These are phyloP conservation scores for Linnemannia exigua DNA, from an alignment of 192 early-diverging fungal species.

Conservation along the genomic window DNA sequence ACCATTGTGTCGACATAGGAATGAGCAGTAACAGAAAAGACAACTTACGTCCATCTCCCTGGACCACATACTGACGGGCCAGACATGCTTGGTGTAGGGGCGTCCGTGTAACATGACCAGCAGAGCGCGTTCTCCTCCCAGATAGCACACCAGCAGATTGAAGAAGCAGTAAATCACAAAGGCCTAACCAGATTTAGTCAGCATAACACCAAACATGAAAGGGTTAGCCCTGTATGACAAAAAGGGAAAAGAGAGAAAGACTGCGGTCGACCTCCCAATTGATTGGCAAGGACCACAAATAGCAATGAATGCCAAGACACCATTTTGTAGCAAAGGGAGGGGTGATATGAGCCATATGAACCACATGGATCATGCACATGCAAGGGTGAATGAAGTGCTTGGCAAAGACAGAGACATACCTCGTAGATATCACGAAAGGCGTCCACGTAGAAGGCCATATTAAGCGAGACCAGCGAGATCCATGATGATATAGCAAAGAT, in stretches of 20 bases:
- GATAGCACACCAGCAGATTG: conserved; percentile 86
- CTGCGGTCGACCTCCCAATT: not conserved
- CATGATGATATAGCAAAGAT: conserved; percentile 84
- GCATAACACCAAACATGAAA: not conserved
- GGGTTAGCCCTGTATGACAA: not conserved
- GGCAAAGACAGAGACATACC: conserved; percentile 10
- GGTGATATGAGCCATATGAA: not conserved
- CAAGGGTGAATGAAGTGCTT: not conserved
- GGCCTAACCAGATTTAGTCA: conserved; percentile 59
- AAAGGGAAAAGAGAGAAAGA: not conserved
- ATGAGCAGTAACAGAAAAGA: not conserved
- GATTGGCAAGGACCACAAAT: not conserved
- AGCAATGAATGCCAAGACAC: not conserved
- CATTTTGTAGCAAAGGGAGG: not conserved
- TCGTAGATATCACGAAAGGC: conserved; percentile 73
- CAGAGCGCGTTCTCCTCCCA: conserved; percentile 91
- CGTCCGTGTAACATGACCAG: conserved; percentile 84
- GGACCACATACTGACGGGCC: conserved; percentile 82
- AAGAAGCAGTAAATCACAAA: conserved; percentile 98
- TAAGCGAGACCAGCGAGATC: conserved; percentile 78
- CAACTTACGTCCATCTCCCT: conserved; percentile 75
- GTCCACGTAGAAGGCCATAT: conserved; percentile 88
- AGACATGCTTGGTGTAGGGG: conserved; percentile 84
- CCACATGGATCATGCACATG: not conserved
- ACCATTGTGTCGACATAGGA: not conserved